Evolutionary conservation across 2,329 filamentous ascomycete species (phyloP), one percentile per base, ranked within the genome.

Genomic region (Penicillium hesseltinei): DNA sequence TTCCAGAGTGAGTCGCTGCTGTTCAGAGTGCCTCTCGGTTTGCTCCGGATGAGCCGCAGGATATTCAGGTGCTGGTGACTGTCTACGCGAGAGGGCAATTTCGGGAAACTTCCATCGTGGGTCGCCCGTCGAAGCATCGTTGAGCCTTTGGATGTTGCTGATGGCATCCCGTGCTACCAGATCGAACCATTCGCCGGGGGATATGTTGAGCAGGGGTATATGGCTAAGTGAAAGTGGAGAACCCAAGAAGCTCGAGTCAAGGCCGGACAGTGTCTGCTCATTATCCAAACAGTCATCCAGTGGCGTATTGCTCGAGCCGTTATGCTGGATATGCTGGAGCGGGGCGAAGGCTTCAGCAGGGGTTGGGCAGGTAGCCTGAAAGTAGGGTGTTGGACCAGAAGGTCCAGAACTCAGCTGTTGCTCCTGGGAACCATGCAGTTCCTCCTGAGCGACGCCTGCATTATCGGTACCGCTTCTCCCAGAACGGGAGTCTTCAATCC

Each of bases 151-250:
- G 27, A 50, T 43, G 17, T 55, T 31, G 43, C 36, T 62, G 29
- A 60, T 63, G n/a, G 64, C 64, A 64, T 66, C 64, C 15, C 63
- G 62, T 8, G 64, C 64, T 19, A 66, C 35, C 38, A 65, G 52
- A 29, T 66, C 64, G 35, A 61, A 66, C 64, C 64, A 66, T 36
- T 66, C 62, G n/a, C 62, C 56, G 8, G 64, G 51, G 8, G 62
- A 59, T 25, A 44, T 55, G 10, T 55, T 50, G 29, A 55, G 39
- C 36, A 55, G 45, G 7, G 53, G 36, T 21, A 51, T 44, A 48
- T 61, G 53, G 36, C 53, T 51, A 4, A 54, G 54, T 8, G 53
- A 50, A 29, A 55, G 38, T 21, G 53, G 53, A 19, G 45, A 49
- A 23, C 10, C 39, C 13, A 54, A 54, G 47, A 54, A 45, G 31